Evolutionary conservation across 768 basidiomycete species (phyloP).

Genomic region (Brasilioporus rufonigricans): DNA sequence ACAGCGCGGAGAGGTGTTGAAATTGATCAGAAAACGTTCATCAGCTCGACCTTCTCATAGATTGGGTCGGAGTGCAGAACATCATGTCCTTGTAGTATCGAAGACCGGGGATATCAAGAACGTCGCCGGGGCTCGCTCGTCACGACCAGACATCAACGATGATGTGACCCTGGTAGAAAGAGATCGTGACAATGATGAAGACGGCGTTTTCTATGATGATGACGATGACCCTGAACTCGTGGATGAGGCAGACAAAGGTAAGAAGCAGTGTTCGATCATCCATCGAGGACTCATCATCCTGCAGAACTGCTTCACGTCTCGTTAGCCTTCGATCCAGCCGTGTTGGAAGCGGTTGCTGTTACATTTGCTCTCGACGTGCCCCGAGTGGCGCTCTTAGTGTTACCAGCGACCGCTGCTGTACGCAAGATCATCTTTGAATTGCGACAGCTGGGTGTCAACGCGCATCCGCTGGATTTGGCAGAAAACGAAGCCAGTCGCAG

Average conservation of each 20-base stretch:
- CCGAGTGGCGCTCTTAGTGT: conserved; percentile 60
- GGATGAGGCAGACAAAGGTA: conserved; percentile 24
- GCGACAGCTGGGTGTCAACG: conserved; percentile 63
- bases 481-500: conserved; percentile 40
- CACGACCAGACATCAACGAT: not conserved
- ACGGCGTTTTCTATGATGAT: conserved; percentile 24
- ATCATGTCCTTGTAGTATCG: conserved; percentile 63
- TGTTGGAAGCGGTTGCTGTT: conserved; percentile 67
- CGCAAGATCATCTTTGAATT: conserved; percentile 64
- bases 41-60: conserved; percentile 27
- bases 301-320: conserved; percentile 45
- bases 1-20: conserved; percentile 37
- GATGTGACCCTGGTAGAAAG: not conserved
- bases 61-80: conserved; percentile 32
- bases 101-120: conserved; percentile 52
- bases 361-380: conserved; percentile 75
- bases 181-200: conserved; percentile 5
- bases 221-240: conserved; percentile 19
- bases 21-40: conserved; percentile 26
- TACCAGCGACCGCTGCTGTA: conserved; percentile 61
- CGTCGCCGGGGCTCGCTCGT: conserved; percentile 43
- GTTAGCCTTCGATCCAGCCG: conserved; percentile 53
- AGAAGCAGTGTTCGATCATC: not conserved
- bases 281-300: conserved; percentile 5
- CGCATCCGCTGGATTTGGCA: conserved; percentile 56